Base-by-base conservation (phyloP, 768 basidiomycete genomes). In the Trametes punicea region DNA sequence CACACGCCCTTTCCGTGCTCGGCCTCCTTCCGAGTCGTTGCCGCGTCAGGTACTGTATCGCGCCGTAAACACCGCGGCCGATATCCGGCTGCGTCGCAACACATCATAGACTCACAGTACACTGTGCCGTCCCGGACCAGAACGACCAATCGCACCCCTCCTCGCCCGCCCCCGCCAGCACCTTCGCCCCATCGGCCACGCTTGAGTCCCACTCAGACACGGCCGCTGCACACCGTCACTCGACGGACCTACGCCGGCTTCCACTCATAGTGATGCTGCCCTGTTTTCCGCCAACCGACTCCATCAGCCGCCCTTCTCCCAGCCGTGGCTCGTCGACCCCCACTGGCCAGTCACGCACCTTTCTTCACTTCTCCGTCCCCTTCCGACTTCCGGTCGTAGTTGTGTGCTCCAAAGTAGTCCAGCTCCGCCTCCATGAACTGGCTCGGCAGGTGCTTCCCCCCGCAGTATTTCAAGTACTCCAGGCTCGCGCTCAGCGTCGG, bases 391-490 rank as follows among this genome's bases (percentile, higher is more conserved):
- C 47, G n/a, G 23, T 65, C 65, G 49, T 57, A 64, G 15, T 36
- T 51, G 57, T 62, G 62, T 34, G 65, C 51, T 6, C 62, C 62
- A 48, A 65, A 63, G 51, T 56, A 65, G 46, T 65, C 65, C 49
- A 63, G 48, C 51, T 63, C 54, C 9, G 62, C 64, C 56, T 63
- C 64, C 60, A 61, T 61, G 38, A 62, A 57, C 46, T 55, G 53
- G 30, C 55, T 65, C 45, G 64, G 59, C 50, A 65, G 51, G 25
- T 57, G 49, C 29, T 50, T 54, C 33, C 63, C 65, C 13, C 48
- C 62, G 40, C 57, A 54, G 47, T 64, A 63, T 60, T 63, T 66
- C 54, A 57, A 46, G 41, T 64, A 66, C 50, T 66, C 65, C 27
- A 66, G 38, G 45, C 63, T 59, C 30, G 65, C 65, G 48, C 55